A percentile compares a stretch with the other conserved stretches of the same genome.
Evolutionary conservation across 768 basidiomycete genomes (phyloP).

Genomic region (Dacryopinax primogenitus): DNA sequence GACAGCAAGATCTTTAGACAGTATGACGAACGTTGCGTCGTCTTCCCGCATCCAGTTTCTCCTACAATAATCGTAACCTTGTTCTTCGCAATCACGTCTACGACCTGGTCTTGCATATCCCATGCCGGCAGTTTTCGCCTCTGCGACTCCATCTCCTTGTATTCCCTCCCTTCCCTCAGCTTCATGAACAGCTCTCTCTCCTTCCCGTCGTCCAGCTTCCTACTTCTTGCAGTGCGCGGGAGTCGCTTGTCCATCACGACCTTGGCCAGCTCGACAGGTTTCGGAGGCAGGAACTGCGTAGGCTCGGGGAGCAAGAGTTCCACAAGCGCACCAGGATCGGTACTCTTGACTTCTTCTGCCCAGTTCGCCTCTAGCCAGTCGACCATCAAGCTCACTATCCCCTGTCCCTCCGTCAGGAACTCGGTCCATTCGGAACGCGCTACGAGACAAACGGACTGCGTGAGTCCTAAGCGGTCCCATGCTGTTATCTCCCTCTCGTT

Average conservation of each 20-base stretch:
- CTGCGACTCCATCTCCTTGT: constrained; percentile 40
- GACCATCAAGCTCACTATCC: constrained; percentile 48
- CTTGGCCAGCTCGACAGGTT: constrained; percentile 13
- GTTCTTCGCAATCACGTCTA: constrained; percentile 42
- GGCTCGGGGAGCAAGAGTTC: constrained; percentile 44
- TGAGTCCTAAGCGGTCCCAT: constrained; percentile 23
- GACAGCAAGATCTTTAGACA: neutral
- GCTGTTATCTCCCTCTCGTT: constrained; percentile 69
- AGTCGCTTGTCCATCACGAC: constrained; percentile 17
- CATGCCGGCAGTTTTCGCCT: constrained; percentile 68
- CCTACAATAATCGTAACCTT: constrained; percentile 76
- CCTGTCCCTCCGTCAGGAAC: constrained; percentile 51
- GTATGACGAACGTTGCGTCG: constrained; percentile 53
- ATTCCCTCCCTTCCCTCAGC: constrained; percentile 37
- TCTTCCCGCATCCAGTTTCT: constrained; percentile 88
- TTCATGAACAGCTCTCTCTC: constrained; percentile 31
- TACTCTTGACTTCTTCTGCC: constrained; percentile 39
- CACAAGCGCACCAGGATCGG: constrained; percentile 59
- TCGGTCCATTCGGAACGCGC: constrained; percentile 29
- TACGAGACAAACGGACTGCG: neutral
- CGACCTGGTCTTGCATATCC: constrained; percentile 47
- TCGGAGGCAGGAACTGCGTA: constrained; percentile 2
- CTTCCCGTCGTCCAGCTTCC: constrained; percentile 19
- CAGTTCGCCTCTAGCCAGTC: constrained; percentile 59
- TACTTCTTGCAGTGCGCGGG: constrained; percentile 16